Evolutionary conservation across 768 basidiomycete species (phyloP).

Genomic region (Chiua virens): DNA sequence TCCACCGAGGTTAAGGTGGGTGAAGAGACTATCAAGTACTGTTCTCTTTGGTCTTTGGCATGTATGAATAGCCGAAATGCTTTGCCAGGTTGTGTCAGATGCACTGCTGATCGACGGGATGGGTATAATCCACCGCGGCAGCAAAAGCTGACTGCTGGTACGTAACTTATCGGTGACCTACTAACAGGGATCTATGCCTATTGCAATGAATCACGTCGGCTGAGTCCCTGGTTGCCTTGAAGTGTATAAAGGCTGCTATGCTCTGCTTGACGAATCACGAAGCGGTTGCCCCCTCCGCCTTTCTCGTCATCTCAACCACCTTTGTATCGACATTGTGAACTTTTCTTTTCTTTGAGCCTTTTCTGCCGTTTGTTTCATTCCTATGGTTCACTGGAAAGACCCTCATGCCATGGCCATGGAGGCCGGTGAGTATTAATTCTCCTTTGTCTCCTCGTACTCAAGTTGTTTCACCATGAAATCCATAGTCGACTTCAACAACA

Average conservation of each 20-base stretch:
- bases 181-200: slow-evolving; percentile 8
- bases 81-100: slow-evolving; percentile 1
- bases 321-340: slow-evolving; percentile 7
- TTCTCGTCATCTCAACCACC: slow-evolving; percentile 3
- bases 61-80: neutral
- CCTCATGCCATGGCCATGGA: slow-evolving; percentile 19
- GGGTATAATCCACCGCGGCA: neutral
- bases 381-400: slow-evolving; percentile 29
- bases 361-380: slow-evolving; percentile 13
- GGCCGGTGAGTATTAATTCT: slow-evolving; percentile 18
- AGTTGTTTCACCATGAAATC: neutral
- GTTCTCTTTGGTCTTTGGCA: neutral
- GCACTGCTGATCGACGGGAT: neutral
- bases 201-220: slow-evolving; percentile 4
- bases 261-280: slow-evolving; percentile 2
- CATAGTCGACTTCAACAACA: slow-evolving; percentile 56
- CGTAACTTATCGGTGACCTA: slow-evolving; percentile 15
- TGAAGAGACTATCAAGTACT: neutral
- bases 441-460: neutral
- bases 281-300: slow-evolving; percentile 1
- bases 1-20: neutral
- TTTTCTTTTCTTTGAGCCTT: slow-evolving; percentile 6
- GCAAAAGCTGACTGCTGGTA: slow-evolving; percentile 1
- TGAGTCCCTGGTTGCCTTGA: slow-evolving; percentile 26
- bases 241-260: slow-evolving; percentile 18